Conservation (phyloP, 2,329 filamentous ascomycete species). For the Penicillium frequentans region DNA sequence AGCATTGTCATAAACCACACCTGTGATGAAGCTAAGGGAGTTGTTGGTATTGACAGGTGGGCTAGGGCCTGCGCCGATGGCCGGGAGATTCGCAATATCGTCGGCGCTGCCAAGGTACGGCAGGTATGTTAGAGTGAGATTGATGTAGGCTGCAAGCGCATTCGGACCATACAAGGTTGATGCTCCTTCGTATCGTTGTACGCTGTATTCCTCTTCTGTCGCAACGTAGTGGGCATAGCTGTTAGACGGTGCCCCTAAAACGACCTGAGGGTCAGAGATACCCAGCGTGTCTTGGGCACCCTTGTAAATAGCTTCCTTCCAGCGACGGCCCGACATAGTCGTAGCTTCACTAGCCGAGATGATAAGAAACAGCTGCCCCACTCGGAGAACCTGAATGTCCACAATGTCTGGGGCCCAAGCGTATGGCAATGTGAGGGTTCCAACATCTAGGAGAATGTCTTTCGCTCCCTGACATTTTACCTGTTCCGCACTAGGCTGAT, state of each 20-base stretch:
- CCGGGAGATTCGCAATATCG: constrained; percentile 39
- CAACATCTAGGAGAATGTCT: constrained; percentile 83
- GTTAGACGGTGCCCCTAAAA: constrained; percentile 86
- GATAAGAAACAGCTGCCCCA: constrained; percentile 81
- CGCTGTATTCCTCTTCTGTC: constrained; percentile 75
- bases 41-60: constrained; percentile 76
- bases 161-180: constrained; percentile 84
- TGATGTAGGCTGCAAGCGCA: constrained; percentile 83
- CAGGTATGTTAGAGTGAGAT: constrained; percentile 73
- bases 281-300: constrained; percentile 54
- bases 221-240: constrained; percentile 82
- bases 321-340: constrained; percentile 87
- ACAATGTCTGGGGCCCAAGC: constrained; percentile 89
- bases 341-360: constrained; percentile 84
- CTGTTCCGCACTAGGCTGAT: constrained; percentile 69
- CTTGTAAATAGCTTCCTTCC: constrained; percentile 68
- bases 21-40: constrained; percentile 78
- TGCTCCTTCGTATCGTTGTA: constrained; percentile 94
- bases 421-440: constrained; percentile 75
- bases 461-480: constrained; percentile 76
- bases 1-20: constrained; percentile 71
- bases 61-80: constrained; percentile 54
- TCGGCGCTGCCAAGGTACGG: constrained; percentile 60
- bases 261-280: constrained; percentile 65
- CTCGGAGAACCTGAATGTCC: constrained; percentile 80